phyloP scores from a whole-genome alignment of 768 basidiomycete genomes.

The Tulasnella sp. region DNA sequence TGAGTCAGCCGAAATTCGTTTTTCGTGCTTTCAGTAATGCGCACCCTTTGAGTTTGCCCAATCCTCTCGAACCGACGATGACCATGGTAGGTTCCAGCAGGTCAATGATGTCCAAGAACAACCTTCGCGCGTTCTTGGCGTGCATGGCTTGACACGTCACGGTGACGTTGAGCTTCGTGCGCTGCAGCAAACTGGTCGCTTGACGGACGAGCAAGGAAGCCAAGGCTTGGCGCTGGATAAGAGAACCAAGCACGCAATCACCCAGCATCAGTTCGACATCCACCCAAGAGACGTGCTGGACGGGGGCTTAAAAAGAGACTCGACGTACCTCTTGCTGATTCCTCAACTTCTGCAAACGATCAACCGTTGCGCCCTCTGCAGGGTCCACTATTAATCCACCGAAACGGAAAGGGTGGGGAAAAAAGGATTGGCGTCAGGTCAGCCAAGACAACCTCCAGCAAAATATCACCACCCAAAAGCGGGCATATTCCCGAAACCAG shows the following conservation, averaged over 20 bases:
- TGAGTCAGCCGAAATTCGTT: too few species aligned
- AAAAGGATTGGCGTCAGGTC: too few species aligned
- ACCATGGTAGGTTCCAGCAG: slow-evolving; percentile 83
- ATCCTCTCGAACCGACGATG: slow-evolving; percentile 91
- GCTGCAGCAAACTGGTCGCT: slow-evolving; percentile 81
- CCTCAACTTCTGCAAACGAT: slow-evolving; percentile 72
- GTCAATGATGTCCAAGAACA: slow-evolving; percentile 62
- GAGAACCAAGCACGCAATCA: not conserved
- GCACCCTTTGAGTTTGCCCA: slow-evolving; percentile 86
- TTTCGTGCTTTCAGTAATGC: too few species aligned
- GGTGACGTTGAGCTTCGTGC: slow-evolving; percentile 81
- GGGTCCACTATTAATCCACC: slow-evolving; percentile 54
- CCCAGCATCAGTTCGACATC: not conserved
- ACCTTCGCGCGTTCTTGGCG: slow-evolving; percentile 84
- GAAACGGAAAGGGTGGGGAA: too few species aligned
- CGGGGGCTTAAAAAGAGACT: not conserved
- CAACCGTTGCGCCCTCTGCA: slow-evolving; percentile 56
- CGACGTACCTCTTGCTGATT: slow-evolving; percentile 82
- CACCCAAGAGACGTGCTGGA: too few species aligned
- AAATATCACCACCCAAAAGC: not conserved
- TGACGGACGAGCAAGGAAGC: slow-evolving; percentile 87
- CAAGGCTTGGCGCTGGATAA: slow-evolving; percentile 76
- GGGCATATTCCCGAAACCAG: too few species aligned
- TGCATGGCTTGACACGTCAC: slow-evolving; percentile 95
- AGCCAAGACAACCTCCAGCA: not conserved